Base-by-base conservation (phyloP, 108 stramenopile species). In the Chaetoceros tenuissimus region DNA sequence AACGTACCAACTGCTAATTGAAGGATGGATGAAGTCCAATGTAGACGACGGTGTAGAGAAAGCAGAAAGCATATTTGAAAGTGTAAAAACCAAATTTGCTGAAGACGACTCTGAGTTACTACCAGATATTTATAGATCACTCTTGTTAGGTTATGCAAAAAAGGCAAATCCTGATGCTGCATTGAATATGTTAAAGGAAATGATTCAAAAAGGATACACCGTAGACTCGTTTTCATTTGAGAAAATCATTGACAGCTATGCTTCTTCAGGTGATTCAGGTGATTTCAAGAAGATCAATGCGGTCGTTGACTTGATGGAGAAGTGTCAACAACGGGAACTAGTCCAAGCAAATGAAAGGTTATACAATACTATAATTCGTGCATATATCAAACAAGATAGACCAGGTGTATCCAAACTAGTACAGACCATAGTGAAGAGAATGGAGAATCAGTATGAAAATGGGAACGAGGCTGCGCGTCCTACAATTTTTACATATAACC, bases 331-430 rank as follows among this genome's bases (percentile, higher is more conserved):
- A 19, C 24, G 47, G 48, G 81, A 81, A 16, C 25, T 49, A 20
- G 20, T 75, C 16, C 66, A 63, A 21, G 79, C 83, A 17, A 80
- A 82, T 49, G 76, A 82, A 48, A 46, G 83, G 30, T 68, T 77
- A 7, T 89, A 79, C 44, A 82, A 76, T 3, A 60, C 78, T 2
- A 79, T 77, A 53, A 89, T 89, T 55, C 52, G 75, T 16, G 83
- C 87, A 28, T 68, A 82, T 63, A 70, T 64, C 17, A 84, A 78
- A 51, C 72, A 66, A 1, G 60, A 53, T 20, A 64, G 67, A 21
- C 62, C 60, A 25, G 63, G 70, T 31, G 58, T 83, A 25, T 75
- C 81, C 50, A 63, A 60, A 2, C 67, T 72, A 34, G 79, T 79
- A 8, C 45, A 75, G 59, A 30, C 46, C 17, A 46, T 89, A 18